These are phyloP conservation scores for Pythium utonaiense DNA, from an alignment of 352 stramenopile species.

Conservation along the genomic window DNA sequence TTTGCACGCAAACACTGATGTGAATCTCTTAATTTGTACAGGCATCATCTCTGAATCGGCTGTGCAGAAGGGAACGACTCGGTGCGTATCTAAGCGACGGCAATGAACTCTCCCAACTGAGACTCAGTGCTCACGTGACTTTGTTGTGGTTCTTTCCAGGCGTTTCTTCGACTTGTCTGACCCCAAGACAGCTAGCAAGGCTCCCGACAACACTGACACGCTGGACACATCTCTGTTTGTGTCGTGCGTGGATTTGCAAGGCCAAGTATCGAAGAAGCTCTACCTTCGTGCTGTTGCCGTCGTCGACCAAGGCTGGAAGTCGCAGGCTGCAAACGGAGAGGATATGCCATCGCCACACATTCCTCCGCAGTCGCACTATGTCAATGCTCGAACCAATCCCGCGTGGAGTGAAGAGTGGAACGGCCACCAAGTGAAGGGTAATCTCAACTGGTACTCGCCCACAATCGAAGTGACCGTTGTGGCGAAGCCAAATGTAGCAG, in stretches of 20 bases:
- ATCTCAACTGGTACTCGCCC: conserved; percentile 62
- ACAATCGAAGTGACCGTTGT: conserved; percentile 20
- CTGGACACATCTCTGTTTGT: conserved; percentile 68
- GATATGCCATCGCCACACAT: conserved; percentile 57
- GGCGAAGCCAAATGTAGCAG: not conserved
- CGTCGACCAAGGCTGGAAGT: conserved; percentile 76
- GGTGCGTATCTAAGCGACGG: conserved; percentile 19
- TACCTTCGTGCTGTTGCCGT: conserved; percentile 61
- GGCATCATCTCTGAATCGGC: conserved; percentile 47
- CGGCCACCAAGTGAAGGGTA: conserved; percentile 53
- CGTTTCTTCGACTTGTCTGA: conserved; percentile 64
- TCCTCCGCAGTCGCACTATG: conserved; percentile 74
- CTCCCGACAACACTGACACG: conserved; percentile 37
- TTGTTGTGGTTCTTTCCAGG: conserved; percentile 14
- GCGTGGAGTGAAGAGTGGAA: conserved; percentile 65
- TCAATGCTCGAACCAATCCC: conserved; percentile 77
- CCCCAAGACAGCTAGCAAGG: conserved; percentile 27
- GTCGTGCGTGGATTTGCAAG: conserved; percentile 49
- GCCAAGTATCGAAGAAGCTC: conserved; percentile 28
- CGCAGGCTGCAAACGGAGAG: conserved; percentile 41
- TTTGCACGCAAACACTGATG: not conserved
- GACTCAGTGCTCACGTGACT: not conserved
- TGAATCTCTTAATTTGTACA: not conserved
- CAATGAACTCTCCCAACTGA: not conserved
- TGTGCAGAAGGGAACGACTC: conserved; percentile 44